Evolutionary conservation across 2,329 filamentous ascomycete genomes (phyloP).

Genomic region (Diplodia mutila): DNA sequence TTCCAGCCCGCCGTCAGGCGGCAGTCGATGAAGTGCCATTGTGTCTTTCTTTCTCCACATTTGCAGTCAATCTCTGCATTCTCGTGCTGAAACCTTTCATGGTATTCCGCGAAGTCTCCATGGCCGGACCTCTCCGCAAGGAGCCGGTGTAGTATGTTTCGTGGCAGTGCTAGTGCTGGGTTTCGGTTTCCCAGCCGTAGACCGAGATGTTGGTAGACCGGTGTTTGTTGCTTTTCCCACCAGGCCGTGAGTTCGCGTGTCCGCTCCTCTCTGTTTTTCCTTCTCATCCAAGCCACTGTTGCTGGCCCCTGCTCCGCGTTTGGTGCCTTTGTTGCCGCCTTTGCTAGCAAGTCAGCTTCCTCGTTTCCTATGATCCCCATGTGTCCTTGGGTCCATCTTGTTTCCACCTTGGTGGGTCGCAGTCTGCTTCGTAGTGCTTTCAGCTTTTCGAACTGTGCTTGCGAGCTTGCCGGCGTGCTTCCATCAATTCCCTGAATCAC

Average conservation of each 20-base stretch:
- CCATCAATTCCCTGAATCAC: background rate
- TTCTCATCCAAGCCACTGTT: background rate
- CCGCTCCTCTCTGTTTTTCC: background rate
- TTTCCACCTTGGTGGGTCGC: background rate
- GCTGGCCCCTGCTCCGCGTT: background rate
- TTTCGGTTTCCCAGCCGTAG: constrained; percentile 1
- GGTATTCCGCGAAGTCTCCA: constrained; percentile 1
- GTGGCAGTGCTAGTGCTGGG: background rate
- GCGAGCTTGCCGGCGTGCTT: background rate
- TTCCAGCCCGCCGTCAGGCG: background rate
- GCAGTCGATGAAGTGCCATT: constrained; percentile 11
- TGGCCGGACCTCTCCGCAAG: constrained; percentile 3
- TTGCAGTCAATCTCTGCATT: background rate
- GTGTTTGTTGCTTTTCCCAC: background rate
- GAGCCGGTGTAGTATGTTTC: constrained; percentile 4
- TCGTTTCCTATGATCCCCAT: background rate
- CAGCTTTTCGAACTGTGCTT: background rate
- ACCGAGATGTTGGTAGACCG: background rate
- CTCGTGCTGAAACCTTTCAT: background rate
- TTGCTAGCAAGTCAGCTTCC: background rate
- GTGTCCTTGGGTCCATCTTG: background rate
- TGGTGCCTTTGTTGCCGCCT: background rate
- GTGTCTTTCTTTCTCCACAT: background rate
- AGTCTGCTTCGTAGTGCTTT: background rate
- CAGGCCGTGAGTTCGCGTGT: background rate